phyloP scores from a whole-genome alignment of 192 early-diverging fungal genomes.

The Entomortierella lignicola region DNA sequence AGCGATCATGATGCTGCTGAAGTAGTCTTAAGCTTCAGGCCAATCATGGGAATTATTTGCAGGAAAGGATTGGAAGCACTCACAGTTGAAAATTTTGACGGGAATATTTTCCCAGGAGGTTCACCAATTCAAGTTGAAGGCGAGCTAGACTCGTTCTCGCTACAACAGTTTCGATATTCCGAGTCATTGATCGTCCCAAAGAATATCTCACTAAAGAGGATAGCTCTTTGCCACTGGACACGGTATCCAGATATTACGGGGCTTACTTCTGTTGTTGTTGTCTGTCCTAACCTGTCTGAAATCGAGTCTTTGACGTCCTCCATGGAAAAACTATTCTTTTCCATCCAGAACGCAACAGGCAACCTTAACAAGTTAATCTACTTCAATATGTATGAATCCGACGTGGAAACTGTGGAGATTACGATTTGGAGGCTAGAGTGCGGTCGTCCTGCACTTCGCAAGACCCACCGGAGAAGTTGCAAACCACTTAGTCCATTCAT shows the following conservation, averaged over 20 bases:
- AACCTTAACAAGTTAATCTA: neutral
- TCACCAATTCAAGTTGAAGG: neutral
- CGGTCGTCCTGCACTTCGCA: neutral
- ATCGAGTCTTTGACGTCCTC: conserved; percentile 3
- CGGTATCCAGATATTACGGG: neutral
- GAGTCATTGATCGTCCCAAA: neutral
- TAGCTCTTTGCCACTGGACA: conserved; percentile 9
- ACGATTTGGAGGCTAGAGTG: neutral
- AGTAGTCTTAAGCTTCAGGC: conserved; percentile 4
- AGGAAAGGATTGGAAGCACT: conserved; percentile 9
- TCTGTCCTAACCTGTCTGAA: conserved; percentile 1
- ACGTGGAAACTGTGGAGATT: neutral
- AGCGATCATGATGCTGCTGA: neutral
- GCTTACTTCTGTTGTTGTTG: neutral
- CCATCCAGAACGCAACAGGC: neutral
- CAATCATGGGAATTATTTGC: conserved; percentile 36
- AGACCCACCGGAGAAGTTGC: conserved; percentile 12
- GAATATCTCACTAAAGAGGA: conserved; percentile 10
- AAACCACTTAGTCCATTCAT: neutral
- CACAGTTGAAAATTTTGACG: conserved; percentile 31
- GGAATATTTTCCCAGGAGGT: conserved; percentile 7
- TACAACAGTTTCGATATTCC: conserved; percentile 2
- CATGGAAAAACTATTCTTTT: neutral
- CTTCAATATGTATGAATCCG: neutral
- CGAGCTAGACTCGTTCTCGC: neutral